Percentiles rank a stretch among this genome's conserved stretches.
phyloP scores from a whole-genome alignment of 2,329 filamentous ascomycete species.

The Phaeophleospora eucalypticola region DNA sequence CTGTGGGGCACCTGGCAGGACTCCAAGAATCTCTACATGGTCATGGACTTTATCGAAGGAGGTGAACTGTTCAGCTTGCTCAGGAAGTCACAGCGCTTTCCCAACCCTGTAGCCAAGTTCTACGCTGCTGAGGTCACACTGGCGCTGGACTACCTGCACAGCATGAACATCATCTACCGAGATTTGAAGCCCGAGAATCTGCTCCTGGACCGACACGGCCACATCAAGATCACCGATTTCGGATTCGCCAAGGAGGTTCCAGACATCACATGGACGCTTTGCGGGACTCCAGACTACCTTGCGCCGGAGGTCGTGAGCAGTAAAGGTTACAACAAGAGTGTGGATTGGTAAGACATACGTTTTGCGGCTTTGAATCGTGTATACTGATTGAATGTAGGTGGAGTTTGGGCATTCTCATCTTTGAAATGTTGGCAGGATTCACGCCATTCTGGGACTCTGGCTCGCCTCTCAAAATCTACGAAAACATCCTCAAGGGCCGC shows the following conservation, averaged over 20 bases:
- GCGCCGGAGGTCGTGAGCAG: slow-evolving; percentile 98
- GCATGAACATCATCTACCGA: slow-evolving; percentile 93
- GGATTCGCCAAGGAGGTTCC: slow-evolving; percentile 97
- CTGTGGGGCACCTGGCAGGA: slow-evolving; percentile 99
- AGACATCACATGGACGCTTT: slow-evolving; percentile 98
- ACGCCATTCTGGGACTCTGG: slow-evolving; percentile 99
- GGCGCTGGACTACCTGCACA: slow-evolving; percentile 90
- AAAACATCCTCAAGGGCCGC: slow-evolving; percentile 93
- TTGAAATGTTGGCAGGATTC: slow-evolving; percentile 98
- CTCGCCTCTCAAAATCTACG: slow-evolving; percentile 98
- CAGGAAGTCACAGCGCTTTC: slow-evolving; percentile 96
- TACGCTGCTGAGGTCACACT: slow-evolving; percentile 97
- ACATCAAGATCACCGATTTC: slow-evolving; percentile 90
- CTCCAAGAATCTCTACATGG: slow-evolving; percentile 95
- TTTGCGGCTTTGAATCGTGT: neutral
- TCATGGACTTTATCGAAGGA: slow-evolving; percentile 99
- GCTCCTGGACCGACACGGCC: slow-evolving; percentile 79
- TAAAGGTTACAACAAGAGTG: slow-evolving; percentile 99
- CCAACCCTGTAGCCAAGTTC: slow-evolving; percentile 97
- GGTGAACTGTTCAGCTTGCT: slow-evolving; percentile 94
- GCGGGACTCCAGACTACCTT: slow-evolving; percentile 94
- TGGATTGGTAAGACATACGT: slow-evolving; percentile 74
- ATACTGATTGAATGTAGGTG: slow-evolving; percentile 60
- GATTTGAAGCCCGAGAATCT: slow-evolving; percentile 96
- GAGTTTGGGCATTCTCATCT: slow-evolving; percentile 96